A percentile compares a stretch with the other conserved stretches of the same genome.
These are phyloP conservation scores for Tylopilus plumbeoviolaceoides DNA, from an alignment of 768 basidiomycete genomes.

Conservation along the genomic window DNA sequence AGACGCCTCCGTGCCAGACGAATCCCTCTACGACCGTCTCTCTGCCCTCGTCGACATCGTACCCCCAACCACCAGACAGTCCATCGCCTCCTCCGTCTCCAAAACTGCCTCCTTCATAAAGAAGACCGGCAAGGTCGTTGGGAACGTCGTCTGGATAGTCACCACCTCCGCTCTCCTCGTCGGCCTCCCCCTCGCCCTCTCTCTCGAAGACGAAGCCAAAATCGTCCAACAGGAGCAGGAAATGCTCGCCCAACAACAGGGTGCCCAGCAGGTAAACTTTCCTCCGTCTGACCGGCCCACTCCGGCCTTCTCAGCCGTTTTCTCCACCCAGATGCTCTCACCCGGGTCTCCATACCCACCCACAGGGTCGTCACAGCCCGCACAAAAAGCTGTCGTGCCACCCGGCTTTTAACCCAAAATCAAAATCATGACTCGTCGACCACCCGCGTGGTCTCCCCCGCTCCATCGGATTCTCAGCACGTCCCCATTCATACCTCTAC, in stretches of 20 bases:
- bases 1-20: slow-evolving; percentile 62
- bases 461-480: neutral
- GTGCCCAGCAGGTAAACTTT: slow-evolving; percentile 76
- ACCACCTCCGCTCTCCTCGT: slow-evolving; percentile 93
- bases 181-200: slow-evolving; percentile 88
- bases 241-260: slow-evolving; percentile 88
- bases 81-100: slow-evolving; percentile 57
- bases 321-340: slow-evolving; percentile 61
- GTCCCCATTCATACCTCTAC: slow-evolving; percentile 6
- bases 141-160: slow-evolving; percentile 91
- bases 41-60: slow-evolving; percentile 94
- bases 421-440: neutral
- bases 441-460: neutral
- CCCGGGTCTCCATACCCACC: slow-evolving; percentile 54
- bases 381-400: slow-evolving; percentile 63
- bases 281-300: neutral
- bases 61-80: slow-evolving; percentile 82
- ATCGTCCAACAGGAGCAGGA: slow-evolving; percentile 93
- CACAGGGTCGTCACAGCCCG: slow-evolving; percentile 36
- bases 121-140: slow-evolving; percentile 65
- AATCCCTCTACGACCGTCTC: slow-evolving; percentile 84
- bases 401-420: slow-evolving; percentile 68
- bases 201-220: slow-evolving; percentile 94
- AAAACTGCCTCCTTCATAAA: slow-evolving; percentile 62
- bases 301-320: slow-evolving; percentile 10